Base-by-base conservation (phyloP, 2,329 filamentous ascomycete genomes). In the Bertia moriformis region DNA sequence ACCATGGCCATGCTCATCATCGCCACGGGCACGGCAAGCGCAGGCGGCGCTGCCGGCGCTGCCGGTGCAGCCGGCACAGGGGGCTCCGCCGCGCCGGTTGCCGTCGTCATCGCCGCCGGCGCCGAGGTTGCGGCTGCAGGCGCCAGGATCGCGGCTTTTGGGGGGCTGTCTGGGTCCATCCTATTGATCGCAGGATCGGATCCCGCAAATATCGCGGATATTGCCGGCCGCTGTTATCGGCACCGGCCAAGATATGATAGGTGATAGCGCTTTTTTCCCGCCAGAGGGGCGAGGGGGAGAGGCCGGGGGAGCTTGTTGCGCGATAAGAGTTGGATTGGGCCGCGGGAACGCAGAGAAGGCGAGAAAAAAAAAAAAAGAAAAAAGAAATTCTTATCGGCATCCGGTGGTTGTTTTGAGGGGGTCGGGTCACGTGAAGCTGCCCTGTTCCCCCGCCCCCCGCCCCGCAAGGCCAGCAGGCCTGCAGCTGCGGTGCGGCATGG, bases 1-100 rank as follows among this genome's bases (percentile, higher is more conserved):
- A 66, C 75, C 69, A 60, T 74, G 60, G 48, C 71, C 60, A 53
- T 66, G 57, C 54, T n/a, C n/a, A n/a, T n/a, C n/a, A n/a, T n/a
- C n/a, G n/a, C n/a, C n/a, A 67, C 67, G 65, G 65, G 63, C 52
- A 61, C 66, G 58, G 70, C 68, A 45, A n/a, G n/a, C n/a, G n/a
- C n/a, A n/a, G n/a, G n/a, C n/a, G n/a, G n/a, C n/a, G n/a, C n/a
- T n/a, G n/a, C n/a, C n/a, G n/a, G n/a, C n/a, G n/a, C n/a, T n/a
- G n/a, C n/a, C n/a, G n/a, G n/a, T n/a, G n/a, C n/a, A n/a, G n/a
- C n/a, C n/a, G n/a, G n/a, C n/a, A n/a, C n/a, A n/a, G n/a, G n/a
- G n/a, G n/a, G 22, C n/a, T 27, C 7, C 7, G 7, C 22, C 7
- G 7, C 22, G 22, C n/a, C 22, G 22, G 22, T n/a, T 7, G n/a